phyloP scores from a whole-genome alignment of 768 basidiomycete species.

The Leucogyrophana mollusca region DNA sequence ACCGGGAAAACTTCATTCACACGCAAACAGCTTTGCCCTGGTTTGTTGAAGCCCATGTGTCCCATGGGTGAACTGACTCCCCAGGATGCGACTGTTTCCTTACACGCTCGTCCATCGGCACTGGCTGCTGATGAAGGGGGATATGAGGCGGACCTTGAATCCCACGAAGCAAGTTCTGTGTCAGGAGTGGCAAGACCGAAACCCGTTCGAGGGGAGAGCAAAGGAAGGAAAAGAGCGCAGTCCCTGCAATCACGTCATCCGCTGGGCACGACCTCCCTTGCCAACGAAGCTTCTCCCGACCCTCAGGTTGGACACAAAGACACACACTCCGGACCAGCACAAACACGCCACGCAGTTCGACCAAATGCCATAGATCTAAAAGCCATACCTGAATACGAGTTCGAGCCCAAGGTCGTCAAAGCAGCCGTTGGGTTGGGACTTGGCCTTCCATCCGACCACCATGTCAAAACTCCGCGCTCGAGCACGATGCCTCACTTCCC shows the following conservation, averaged over 20 bases:
- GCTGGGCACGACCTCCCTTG: neutral
- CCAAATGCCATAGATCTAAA: neutral
- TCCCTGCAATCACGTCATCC: slow-evolving; percentile 20
- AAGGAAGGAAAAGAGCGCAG: slow-evolving; percentile 21
- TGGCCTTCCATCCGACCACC: slow-evolving; percentile 25
- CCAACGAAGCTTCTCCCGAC: neutral
- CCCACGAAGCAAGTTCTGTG: neutral
- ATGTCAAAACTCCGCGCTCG: slow-evolving; percentile 11
- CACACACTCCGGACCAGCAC: neutral
- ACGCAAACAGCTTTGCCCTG: too few species aligned
- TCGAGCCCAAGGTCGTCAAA: slow-evolving; percentile 8
- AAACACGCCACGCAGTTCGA: neutral
- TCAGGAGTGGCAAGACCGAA: slow-evolving; percentile 7
- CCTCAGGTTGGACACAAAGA: neutral
- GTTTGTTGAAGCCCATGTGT: too few species aligned
- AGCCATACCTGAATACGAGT: slow-evolving; percentile 6
- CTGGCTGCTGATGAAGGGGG: slow-evolving; percentile 17
- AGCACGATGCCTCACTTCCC: slow-evolving; percentile 15
- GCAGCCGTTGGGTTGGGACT: slow-evolving; percentile 22
- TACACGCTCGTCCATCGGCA: neutral
- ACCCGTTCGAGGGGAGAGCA: slow-evolving; percentile 22
- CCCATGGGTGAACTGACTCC: too few species aligned
- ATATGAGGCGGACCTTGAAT: slow-evolving; percentile 23
- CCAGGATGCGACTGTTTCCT: too few species aligned
- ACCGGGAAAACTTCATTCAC: neutral